Conservation (phyloP, 2,329 filamentous ascomycete species). For the Endoconidiophora laricicola region DNA sequence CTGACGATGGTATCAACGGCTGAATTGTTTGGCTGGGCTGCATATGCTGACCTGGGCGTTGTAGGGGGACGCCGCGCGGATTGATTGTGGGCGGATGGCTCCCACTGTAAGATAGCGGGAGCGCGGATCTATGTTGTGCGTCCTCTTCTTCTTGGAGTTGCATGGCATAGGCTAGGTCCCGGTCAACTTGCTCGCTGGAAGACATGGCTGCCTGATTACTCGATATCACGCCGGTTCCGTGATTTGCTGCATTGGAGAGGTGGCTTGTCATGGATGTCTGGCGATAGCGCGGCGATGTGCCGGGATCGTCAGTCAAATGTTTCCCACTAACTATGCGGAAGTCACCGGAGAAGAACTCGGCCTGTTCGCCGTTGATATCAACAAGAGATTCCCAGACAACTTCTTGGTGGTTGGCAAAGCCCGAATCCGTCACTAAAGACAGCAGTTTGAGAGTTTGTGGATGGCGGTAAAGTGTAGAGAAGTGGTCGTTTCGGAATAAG, state of each 20-base stretch:
- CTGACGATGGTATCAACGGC: no score
- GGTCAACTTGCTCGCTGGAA: slow-evolving; percentile 58
- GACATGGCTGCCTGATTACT: slow-evolving; percentile 31
- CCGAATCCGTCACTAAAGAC: slow-evolving; percentile 81
- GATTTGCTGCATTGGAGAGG: background rate
- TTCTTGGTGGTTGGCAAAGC: slow-evolving; percentile 74
- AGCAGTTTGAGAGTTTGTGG: slow-evolving; percentile 59
- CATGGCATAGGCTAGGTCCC: slow-evolving; percentile 72
- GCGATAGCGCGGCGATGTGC: no score
- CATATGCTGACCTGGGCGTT: background rate
- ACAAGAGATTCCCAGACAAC: slow-evolving; percentile 91
- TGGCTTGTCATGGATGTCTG: background rate
- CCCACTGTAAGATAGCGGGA: background rate
- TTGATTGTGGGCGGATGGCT: slow-evolving; percentile 1
- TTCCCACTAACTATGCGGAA: slow-evolving; percentile 64
- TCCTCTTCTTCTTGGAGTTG: slow-evolving; percentile 94
- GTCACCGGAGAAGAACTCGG: slow-evolving; percentile 78
- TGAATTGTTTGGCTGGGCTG: background rate
- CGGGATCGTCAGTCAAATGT: background rate
- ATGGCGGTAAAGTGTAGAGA: slow-evolving; percentile 84
- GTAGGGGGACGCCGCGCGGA: slow-evolving; percentile 8
- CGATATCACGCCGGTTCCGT: background rate
- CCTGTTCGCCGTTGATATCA: slow-evolving; percentile 68
- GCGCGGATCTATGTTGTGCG: slow-evolving; percentile 33
- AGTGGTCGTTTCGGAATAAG: slow-evolving; percentile 92